phyloP scores from a whole-genome alignment of 108 stramenopile species.

The Nannochloropsis salina region DNA sequence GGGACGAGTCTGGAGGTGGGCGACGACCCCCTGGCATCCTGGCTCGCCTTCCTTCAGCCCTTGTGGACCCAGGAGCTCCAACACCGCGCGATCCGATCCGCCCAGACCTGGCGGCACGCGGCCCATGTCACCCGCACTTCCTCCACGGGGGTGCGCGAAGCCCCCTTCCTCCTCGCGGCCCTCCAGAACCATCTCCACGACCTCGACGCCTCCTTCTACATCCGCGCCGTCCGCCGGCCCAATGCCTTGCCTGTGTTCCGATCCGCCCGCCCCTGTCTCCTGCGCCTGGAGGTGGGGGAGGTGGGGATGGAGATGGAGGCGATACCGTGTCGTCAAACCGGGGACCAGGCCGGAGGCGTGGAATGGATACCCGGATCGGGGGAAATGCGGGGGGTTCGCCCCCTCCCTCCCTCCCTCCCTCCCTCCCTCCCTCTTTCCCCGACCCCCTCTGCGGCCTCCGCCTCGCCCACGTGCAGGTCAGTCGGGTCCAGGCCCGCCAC shows the following conservation, averaged over 20 bases:
- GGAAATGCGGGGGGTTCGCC: too few species aligned
- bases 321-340: background rate
- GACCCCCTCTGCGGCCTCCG: background rate
- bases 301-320: background rate
- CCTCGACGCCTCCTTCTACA: background rate
- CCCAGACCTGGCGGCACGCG: background rate
- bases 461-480: background rate
- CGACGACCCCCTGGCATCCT: background rate
- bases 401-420: background rate
- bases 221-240: too few species aligned
- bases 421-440: background rate
- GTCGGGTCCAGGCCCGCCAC: background rate
- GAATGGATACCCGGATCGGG: too few species aligned
- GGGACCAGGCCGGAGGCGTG: background rate
- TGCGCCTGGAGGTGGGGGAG: background rate
- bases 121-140: background rate
- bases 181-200: background rate
- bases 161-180: background rate
- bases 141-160: background rate
- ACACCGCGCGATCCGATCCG: background rate
- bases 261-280: background rate
- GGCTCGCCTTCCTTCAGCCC: background rate
- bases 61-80: background rate
- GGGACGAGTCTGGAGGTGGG: background rate
- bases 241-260: too few species aligned